Evolutionary conservation across 1,284 basidiomycete genomes (phyloP), one percentile per base, ranked within the genome.

Genomic region (Cutaneotrichosporon daszewskae): DNA sequence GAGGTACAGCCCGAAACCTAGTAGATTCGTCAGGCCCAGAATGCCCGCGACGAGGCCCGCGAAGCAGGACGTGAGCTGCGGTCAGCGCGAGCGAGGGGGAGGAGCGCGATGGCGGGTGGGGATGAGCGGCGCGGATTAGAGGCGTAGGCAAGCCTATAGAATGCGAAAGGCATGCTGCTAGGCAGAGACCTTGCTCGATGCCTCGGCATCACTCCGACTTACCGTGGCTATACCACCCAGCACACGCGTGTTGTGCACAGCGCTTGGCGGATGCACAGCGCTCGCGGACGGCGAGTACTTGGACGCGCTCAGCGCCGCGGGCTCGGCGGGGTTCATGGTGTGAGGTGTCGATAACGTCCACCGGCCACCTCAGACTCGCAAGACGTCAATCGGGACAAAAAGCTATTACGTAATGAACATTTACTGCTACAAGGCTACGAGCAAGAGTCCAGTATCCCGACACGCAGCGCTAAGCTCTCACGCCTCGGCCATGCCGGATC

Each of bases 21-120:
- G 71, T 73, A 79, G 79, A 70, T 88, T 90, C 58, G 86, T 80
- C 24, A 92, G 77, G 17, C 89, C 89, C 3, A 92, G 79, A 45
- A 90, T 80, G 20, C 89, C 89, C 2, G 88, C 85, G 2, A 82
- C 80, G 1, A 87, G 83, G 28, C 89, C 89, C 14, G 87, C 78
- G 62, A 89, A 84, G 71, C 83, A 87, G 3, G 87, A 76, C 6
- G 85, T 80, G 20, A 88, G 68, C 73, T 69, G 52, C 13, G n/a
- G 19, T 41, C 24, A 32, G 29, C 27, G 22, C 22, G 16, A 14
- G 16, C 29, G 22, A 20, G 29, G 14, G 11, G 22, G 37, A 18
- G 11, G 14, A 14, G 12, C 17, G 19, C 19, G 14, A 2, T n/a
- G 14, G 23, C 20, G 16, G 35, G 20, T 32, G 18, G 20, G 17